Evolutionary conservation across 2,329 filamentous ascomycete species (phyloP), one percentile per base, ranked within the genome.

Genomic region (Penicillium crustosum): DNA sequence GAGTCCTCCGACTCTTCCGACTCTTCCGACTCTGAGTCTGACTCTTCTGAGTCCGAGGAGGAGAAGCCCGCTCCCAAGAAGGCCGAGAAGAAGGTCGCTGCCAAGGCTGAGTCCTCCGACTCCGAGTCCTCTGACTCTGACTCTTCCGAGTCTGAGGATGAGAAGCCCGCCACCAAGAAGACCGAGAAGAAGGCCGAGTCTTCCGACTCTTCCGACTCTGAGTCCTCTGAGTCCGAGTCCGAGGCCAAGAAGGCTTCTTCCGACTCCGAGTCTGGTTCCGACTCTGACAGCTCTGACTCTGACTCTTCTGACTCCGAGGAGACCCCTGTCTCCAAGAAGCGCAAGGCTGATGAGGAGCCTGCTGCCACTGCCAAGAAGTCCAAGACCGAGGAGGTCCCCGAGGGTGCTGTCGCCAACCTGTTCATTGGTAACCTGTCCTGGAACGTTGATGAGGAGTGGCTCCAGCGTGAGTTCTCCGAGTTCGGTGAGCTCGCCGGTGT

Each of bases 391-490:
- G 69, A 68, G 31, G 60, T 63, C 27, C 65, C 68, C 44, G 62
- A 68, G 53, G 71, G 70, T 62, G 72, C 68, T 27, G 72, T 71
- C 33, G 63, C 72, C 65, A 96, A 92, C 70, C 86, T 97, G 53
- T 97, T 96, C 77, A 86, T 92, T 65, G 93, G 93, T 67, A 93
- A 91, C 81, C 82, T 97, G 63, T 91, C 90, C 78, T 97, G 92
- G 92, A 90, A 88, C 73, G 82, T 96, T 53, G 90, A 95, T 68
- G 93, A 96, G 76, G 86, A 92, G 64, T 86, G 85, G 79, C 86
- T 97, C 63, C 83, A 84, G 66, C 84, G 88, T 68, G 89, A 93
- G 75, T 96, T 97, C 80, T 85, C 92, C 80, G 79, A 84, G 62
- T 93, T 88, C 70, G 88, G 88, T 63, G 89, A 89, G 70, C 82